phyloP scores from a whole-genome alignment of 371 early-diverging fungal species.

The Syncephalis plumigaleata region DNA sequence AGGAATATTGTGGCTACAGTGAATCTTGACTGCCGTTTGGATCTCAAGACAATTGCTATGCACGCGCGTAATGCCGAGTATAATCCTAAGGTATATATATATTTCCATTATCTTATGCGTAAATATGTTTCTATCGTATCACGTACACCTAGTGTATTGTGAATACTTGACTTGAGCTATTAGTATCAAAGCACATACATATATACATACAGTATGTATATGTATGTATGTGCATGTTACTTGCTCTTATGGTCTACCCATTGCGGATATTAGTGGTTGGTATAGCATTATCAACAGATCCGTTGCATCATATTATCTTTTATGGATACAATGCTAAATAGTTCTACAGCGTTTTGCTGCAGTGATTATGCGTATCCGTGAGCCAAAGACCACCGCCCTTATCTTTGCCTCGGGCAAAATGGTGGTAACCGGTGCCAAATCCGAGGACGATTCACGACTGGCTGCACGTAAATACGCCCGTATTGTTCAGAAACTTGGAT shows the following conservation, averaged over 20 bases:
- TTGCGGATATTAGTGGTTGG: no score
- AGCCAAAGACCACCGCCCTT: conserved; percentile 99
- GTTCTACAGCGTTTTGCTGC: conserved; percentile 95
- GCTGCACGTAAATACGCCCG: conserved; percentile 99
- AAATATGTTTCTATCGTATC: no score
- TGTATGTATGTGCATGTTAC: no score
- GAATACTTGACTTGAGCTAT: no score
- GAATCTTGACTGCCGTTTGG: conserved; percentile 97
- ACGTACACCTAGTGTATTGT: no score
- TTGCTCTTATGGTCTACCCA: no score
- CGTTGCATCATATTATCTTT: background rate
- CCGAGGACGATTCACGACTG: conserved; percentile 90
- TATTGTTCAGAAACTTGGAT: conserved; percentile 99
- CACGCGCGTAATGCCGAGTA: conserved; percentile 99
- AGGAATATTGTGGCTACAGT: conserved; percentile 99
- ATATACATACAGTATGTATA: no score
- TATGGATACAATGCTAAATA: background rate
- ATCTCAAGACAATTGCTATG: conserved; percentile 98
- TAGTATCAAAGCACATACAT: no score
- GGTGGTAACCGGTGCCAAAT: conserved; percentile 97
- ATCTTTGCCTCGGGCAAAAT: conserved; percentile 99
- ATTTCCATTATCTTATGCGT: no score
- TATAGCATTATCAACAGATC: no score
- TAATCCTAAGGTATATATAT: conserved; percentile 91
- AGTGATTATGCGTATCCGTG: conserved; percentile 99